Evolutionary conservation across 139 green algal genomes (phyloP).

Genomic region (Trebouxia sp.): DNA sequence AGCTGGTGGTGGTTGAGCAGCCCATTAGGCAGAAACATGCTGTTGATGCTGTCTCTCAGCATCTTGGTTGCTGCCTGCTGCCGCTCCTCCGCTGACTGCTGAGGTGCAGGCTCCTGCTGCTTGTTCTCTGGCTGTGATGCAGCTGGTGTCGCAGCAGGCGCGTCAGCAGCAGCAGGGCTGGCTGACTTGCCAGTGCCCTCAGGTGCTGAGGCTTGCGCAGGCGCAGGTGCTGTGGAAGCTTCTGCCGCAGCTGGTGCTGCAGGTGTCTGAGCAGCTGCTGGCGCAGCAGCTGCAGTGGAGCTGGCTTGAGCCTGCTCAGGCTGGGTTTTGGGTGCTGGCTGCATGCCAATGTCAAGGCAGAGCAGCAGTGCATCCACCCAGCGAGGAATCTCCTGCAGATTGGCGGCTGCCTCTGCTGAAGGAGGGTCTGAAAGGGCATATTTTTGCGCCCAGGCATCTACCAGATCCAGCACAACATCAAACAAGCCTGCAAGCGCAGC

Average conservation of each 20-base stretch:
- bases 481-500: conserved; percentile 31
- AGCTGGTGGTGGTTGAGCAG: conserved; percentile 59
- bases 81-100: neutral
- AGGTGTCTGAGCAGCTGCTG: neutral
- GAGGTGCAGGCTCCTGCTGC: neutral
- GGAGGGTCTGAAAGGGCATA: conserved; percentile 33
- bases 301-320: neutral
- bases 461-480: conserved; percentile 46
- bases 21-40: conserved; percentile 38
- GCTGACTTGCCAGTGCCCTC: no score
- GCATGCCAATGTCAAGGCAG: conserved; percentile 60
- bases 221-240: neutral
- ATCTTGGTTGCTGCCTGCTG: conserved; percentile 21
- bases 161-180: neutral
- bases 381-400: conserved; percentile 56
- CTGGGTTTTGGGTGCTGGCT: neutral
- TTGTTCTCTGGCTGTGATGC: neutral
- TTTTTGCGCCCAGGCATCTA: conserved; percentile 64
- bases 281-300: conserved; percentile 1
- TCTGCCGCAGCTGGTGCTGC: conserved; percentile 13
- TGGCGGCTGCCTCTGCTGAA: neutral
- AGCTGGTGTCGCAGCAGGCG: neutral
- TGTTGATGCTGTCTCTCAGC: conserved; percentile 43
- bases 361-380: conserved; percentile 85
- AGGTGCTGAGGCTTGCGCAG: neutral